A percentile compares a stretch with the other conserved stretches of the same genome.
Evolutionary conservation across 169 alveolate species (phyloP).

Genomic region (Eimeria nieschulzi): DNA sequence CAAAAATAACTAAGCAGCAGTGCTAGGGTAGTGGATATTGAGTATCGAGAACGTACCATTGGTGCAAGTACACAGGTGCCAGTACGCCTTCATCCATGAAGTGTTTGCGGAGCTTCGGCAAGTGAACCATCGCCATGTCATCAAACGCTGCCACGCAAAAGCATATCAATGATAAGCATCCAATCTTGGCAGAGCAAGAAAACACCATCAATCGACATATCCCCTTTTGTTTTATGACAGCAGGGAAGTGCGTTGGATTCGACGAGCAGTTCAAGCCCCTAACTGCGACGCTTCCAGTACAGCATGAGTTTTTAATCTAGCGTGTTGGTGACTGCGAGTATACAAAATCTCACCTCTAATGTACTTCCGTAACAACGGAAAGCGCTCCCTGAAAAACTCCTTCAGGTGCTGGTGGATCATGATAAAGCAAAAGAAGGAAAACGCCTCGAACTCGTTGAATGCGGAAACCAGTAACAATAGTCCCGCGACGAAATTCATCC

Average conservation of each 20-base stretch:
- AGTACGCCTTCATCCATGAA: conserved; percentile 77
- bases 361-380: conserved; percentile 75
- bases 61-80: conserved; percentile 79
- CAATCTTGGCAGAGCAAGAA: too few species aligned
- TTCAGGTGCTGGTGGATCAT: conserved; percentile 77
- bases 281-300: too few species aligned
- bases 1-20: not conserved
- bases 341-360: conserved; percentile 20
- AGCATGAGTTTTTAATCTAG: too few species aligned
- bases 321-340: too few species aligned
- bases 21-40: too few species aligned
- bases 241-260: too few species aligned
- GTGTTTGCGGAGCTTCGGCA: conserved; percentile 74
- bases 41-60: conserved; percentile 38
- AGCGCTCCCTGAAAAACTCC: conserved; percentile 79
- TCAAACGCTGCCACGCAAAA: not conserved
- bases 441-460: conserved; percentile 78
- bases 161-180: too few species aligned
- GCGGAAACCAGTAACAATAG: conserved; percentile 79
- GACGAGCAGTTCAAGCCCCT: too few species aligned
- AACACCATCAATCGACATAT: too few species aligned
- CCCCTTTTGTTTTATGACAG: too few species aligned
- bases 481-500: conserved; percentile 91
- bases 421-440: conserved; percentile 79
- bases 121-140: not conserved